These are phyloP conservation scores for Mycena pura DNA, from an alignment of 768 basidiomycete genomes.

Conservation along the genomic window DNA sequence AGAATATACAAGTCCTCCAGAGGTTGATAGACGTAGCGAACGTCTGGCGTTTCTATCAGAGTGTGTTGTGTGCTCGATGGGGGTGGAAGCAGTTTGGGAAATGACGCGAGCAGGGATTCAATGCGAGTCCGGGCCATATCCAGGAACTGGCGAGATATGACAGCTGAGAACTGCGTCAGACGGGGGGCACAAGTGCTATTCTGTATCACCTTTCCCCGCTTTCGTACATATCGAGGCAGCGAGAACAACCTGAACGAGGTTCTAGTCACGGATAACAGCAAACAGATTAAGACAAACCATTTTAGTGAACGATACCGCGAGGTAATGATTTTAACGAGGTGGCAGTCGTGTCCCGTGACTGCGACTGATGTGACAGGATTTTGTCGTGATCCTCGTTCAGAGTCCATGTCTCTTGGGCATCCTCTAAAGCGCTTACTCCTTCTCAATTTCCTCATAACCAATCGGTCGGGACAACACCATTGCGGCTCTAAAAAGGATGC, in stretches of 20 bases:
- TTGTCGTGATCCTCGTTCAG: too few species aligned
- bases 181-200: background rate
- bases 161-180: slow-evolving; percentile 58
- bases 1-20: slow-evolving; percentile 97
- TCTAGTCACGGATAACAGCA: background rate
- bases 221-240: slow-evolving; percentile 96
- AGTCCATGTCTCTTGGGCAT: too few species aligned
- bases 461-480: too few species aligned
- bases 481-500: too few species aligned
- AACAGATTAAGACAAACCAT: background rate
- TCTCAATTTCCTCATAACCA: too few species aligned
- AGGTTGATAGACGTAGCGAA: slow-evolving; percentile 96
- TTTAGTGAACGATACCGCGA: background rate
- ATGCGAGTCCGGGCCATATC: slow-evolving; percentile 92
- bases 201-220: slow-evolving; percentile 79
- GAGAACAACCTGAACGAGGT: slow-evolving; percentile 73
- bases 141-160: slow-evolving; percentile 95
- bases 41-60: slow-evolving; percentile 93
- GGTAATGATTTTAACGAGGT: background rate
- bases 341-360: slow-evolving; percentile 19
- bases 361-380: too few species aligned
- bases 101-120: slow-evolving; percentile 94
- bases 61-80: slow-evolving; percentile 95
- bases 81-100: slow-evolving; percentile 86
- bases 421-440: too few species aligned